phyloP scores from a whole-genome alignment of 192 early-diverging fungal species.

The Coemansia furcata region DNA sequence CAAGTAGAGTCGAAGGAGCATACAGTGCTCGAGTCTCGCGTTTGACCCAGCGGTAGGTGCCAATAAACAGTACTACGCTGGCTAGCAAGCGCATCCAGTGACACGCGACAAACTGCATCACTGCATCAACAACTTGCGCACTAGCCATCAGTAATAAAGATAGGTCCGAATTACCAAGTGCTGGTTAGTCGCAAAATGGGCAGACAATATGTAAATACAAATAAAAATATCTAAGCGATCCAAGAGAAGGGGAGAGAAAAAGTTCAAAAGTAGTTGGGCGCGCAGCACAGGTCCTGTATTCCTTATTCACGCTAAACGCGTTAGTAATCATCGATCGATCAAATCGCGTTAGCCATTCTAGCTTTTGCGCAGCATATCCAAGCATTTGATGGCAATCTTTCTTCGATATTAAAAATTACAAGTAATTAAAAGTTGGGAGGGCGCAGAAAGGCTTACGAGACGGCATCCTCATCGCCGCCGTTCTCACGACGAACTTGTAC shows the following conservation, averaged over 20 bases:
- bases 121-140: constrained; percentile 6
- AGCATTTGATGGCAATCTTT: neutral
- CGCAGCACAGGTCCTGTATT: neutral
- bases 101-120: constrained; percentile 6
- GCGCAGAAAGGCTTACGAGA: constrained; percentile 17
- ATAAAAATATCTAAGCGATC: neutral
- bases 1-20: constrained; percentile 36
- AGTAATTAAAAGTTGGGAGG: neutral
- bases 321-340: neutral
- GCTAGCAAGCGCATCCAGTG: constrained; percentile 23
- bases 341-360: neutral
- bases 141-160: neutral
- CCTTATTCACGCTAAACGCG: neutral
- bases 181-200: neutral
- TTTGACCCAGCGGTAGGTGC: constrained; percentile 25
- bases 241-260: neutral
- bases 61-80: constrained; percentile 20
- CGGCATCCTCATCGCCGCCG: constrained; percentile 64
- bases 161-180: neutral
- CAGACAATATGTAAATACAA: neutral
- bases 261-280: neutral
- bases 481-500: constrained; percentile 74
- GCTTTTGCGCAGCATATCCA: neutral
- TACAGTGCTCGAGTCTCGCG: constrained; percentile 27
- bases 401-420: neutral